Base-by-base conservation (phyloP, 1,284 basidiomycete genomes). In the Pseudozyma hubeiensis region DNA sequence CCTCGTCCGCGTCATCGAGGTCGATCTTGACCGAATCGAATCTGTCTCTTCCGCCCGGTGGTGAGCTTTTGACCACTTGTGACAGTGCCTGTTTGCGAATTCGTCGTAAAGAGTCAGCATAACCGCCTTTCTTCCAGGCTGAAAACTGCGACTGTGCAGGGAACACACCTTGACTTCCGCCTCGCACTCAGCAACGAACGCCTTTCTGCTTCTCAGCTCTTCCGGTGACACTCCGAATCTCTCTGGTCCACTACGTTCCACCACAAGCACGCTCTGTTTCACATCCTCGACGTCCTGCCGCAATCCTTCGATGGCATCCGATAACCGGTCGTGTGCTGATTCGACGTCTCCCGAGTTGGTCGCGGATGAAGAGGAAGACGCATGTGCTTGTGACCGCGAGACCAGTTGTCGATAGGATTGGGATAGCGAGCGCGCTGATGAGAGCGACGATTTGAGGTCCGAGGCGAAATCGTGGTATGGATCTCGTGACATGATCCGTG, bases 381-480 rank as follows among this genome's bases (percentile, higher is more conserved):
- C 41, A n/a, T 58, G 58, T 10, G 57, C 29, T 7, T 53, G 30
- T 16, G 56, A 45, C 7, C 54, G 44, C 10, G 63, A 30, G 31
- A 64, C 17, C 24, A 78, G 67, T 13, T 70, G 56, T 24, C 47
- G 61, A 53, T 77, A 81, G 13, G 62, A 53, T 48, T 68, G 61
- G n/a, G 58, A 68, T 24, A 78, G 67, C 5, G 59, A 58, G 6
- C 64, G 70, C 10, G 79, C 70, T 6, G 75, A 66, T 5, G 60
- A 53, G 17, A 84, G 70, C 13, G 77, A 75, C 40, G 53, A 40
- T 45, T 69, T 64, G n/a, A 84, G 75, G 46, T 83, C 80, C 13
- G 71, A 64, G 5, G 78, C 81, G 52, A 80, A 83, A 37, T 74
- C 81, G 59, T 82, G 80, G 44, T 82, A 84, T 16, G 82, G 81